Evolutionary conservation across 83 land plant genomes (phyloP).

Genomic region (Diphasiastrum complanatum): DNA sequence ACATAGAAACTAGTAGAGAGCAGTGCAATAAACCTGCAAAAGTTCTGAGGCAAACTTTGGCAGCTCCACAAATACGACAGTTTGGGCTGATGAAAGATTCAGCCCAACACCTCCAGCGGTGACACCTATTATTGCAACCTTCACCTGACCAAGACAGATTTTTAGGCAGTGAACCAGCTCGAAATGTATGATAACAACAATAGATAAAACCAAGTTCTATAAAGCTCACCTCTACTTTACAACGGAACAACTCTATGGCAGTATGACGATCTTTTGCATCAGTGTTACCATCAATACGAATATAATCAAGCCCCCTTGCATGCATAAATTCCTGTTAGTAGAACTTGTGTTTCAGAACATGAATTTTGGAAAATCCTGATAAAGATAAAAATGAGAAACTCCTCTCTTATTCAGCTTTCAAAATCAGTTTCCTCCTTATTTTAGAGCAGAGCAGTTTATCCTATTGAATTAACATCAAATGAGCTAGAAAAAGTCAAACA

Average conservation of each 20-base stretch:
- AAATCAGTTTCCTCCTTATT: too few relatives aligned
- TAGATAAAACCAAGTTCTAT: constrained; percentile 3
- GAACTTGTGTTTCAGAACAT: neutral
- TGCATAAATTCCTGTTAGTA: constrained; percentile 47
- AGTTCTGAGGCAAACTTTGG: constrained; percentile 69
- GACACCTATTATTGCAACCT: constrained; percentile 83
- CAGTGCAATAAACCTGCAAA: constrained; percentile 56
- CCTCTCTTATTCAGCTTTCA: too few relatives aligned
- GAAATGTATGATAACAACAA: neutral
- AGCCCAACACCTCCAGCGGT: constrained; percentile 88
- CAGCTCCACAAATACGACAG: constrained; percentile 75
- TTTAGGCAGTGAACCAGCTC: neutral
- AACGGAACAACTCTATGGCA: constrained; percentile 54
- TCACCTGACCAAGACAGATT: constrained; percentile 32
- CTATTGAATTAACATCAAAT: too few relatives aligned
- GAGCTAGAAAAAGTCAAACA: too few relatives aligned
- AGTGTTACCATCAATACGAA: constrained; percentile 84
- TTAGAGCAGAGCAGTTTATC: too few relatives aligned
- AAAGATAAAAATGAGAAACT: too few relatives aligned
- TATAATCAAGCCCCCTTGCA: constrained; percentile 57
- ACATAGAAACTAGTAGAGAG: neutral
- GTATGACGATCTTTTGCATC: constrained; percentile 62
- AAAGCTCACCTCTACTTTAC: constrained; percentile 46
- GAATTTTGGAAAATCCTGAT: too few relatives aligned
- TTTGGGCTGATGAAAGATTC: constrained; percentile 71